Evolutionary conservation across 1,284 basidiomycete genomes (phyloP), one percentile per base, ranked within the genome.

Genomic region (Pisolithus thermaeus): DNA sequence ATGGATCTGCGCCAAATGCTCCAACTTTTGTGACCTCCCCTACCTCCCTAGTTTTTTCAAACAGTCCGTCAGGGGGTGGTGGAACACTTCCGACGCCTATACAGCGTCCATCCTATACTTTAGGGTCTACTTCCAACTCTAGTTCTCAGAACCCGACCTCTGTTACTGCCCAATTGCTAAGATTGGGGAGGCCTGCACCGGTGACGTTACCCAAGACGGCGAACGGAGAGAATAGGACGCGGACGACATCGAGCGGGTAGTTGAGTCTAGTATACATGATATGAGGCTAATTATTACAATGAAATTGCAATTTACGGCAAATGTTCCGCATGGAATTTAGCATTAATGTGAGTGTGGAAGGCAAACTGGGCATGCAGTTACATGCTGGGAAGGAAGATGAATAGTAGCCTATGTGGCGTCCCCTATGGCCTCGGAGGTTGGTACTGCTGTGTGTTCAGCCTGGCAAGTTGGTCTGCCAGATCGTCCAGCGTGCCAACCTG

Each of bases 401-500:
- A 39, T 12, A 39, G 14, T 22, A 22, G n/a, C 7, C 8, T 18
- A n/a, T 22, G 18, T 18, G 38, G 20, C 25, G 30, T 22, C 3
- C 7, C 28, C 36, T 38, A 41, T 22, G 39, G 18, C 39, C 35
- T 46, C 35, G 42, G 44, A 22, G 16, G 3, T 38, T n/a, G 9
- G 28, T 6, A 4, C 11, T 25, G n/a, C 18, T 32, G 5, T n/a
- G 54, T 42, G 3, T 37, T 37, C 60, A 65, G 69, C 43, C 27
- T 63, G 32, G 86, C 90, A 44, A 93, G 72, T 57, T 85, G 81
- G 57, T 89, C 80, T 23, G 92, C 88, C 27, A 92, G 68, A 59
- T 88, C 83, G 52, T 89, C 87, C 89, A 93, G 91, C 7, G 87
- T 84, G 37, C 86, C 83, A 57, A 68, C 71, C 12, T 41, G 39